Evolutionary conservation across 331 rosid species (phyloP).

Genomic region (Quercus phellos): DNA sequence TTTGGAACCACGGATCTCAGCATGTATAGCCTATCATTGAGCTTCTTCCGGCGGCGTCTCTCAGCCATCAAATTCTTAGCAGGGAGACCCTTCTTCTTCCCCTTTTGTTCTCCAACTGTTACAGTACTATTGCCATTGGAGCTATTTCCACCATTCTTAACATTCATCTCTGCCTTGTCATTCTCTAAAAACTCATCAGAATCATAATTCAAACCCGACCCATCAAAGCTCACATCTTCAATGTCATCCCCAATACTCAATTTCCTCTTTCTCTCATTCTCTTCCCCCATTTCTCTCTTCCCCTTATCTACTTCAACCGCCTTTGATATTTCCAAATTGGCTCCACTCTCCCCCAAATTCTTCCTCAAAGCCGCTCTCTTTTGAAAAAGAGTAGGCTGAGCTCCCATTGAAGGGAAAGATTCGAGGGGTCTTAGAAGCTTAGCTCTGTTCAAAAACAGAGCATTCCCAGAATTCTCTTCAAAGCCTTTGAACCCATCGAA

Average conservation of each 20-base stretch:
- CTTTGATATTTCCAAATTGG: constrained; percentile 20
- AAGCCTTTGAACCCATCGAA: constrained; percentile 43
- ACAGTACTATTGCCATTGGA: constrained; percentile 48
- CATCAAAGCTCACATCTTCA: constrained; percentile 57
- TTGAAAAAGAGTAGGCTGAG: constrained; percentile 76
- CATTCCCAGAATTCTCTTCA: constrained; percentile 38
- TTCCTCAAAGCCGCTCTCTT: constrained; percentile 69
- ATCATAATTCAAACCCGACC: constrained; percentile 60
- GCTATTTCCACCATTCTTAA: constrained; percentile 39
- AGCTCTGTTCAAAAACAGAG: constrained; percentile 47
- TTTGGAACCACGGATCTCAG: constrained; percentile 84
- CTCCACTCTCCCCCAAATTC: constrained; percentile 29
- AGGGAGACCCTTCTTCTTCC: constrained; percentile 78
- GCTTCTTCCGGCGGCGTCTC: constrained; percentile 80
- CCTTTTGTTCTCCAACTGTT: constrained; percentile 55
- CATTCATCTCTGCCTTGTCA: constrained; percentile 43
- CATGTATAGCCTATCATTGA: constrained; percentile 84
- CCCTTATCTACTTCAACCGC: constrained; percentile 14
- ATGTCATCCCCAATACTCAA: constrained; percentile 32
- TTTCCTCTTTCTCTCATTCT: constrained; percentile 36
- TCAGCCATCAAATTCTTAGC: constrained; percentile 92
- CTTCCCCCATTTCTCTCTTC: constrained; percentile 25
- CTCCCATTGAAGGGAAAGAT: constrained; percentile 52
- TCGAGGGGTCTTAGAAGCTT: constrained; percentile 58
- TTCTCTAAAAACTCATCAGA: constrained; percentile 60